Percentiles rank a stretch among this genome's conserved stretches.
Evolutionary conservation across 129 eudicot genomes (phyloP).

Genomic region (Helichrysum umbraculigerum): DNA sequence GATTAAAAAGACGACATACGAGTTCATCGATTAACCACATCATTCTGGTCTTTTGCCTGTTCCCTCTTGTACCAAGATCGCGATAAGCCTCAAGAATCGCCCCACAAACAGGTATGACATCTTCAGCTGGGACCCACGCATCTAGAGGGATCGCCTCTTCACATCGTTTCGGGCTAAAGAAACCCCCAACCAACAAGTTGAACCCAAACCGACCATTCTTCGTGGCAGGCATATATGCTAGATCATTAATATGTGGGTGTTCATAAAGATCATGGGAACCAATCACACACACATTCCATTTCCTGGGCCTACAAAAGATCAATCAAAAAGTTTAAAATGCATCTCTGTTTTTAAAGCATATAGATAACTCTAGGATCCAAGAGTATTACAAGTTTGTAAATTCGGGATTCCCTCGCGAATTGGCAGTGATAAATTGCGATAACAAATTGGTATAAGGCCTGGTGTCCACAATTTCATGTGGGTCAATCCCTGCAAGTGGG

Average conservation of each 20-base stretch:
- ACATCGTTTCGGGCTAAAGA: slow-evolving; percentile 90
- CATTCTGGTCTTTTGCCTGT: slow-evolving; percentile 94
- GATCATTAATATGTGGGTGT: slow-evolving; percentile 96
- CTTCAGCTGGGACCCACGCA: slow-evolving; percentile 94
- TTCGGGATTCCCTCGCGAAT: slow-evolving; percentile 81
- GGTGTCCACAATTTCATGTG: slow-evolving; percentile 84
- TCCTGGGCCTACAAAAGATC: slow-evolving; percentile 73
- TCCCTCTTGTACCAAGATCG: slow-evolving; percentile 89
- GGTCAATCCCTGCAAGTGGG: slow-evolving; percentile 95
- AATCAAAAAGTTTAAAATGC: slow-evolving; percentile 10
- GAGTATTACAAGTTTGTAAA: slow-evolving; percentile 78
- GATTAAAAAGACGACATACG: slow-evolving; percentile 36
- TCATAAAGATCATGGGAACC: slow-evolving; percentile 97
- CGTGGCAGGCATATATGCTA: slow-evolving; percentile 95
- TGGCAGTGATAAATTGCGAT: slow-evolving; percentile 81
- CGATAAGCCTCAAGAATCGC: slow-evolving; percentile 91
- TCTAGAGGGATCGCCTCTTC: slow-evolving; percentile 94
- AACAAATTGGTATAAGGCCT: slow-evolving; percentile 75
- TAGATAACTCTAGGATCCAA: slow-evolving; percentile 1
- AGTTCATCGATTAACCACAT: slow-evolving; percentile 98
- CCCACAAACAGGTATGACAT: slow-evolving; percentile 60
- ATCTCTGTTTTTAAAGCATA: neutral
- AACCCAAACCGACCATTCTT: slow-evolving; percentile 86
- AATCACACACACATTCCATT: slow-evolving; percentile 96
- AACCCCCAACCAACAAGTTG: slow-evolving; percentile 91